Evolutionary conservation across 2,329 filamentous ascomycete genomes (phyloP).

Genomic region (Eutypa lata): DNA sequence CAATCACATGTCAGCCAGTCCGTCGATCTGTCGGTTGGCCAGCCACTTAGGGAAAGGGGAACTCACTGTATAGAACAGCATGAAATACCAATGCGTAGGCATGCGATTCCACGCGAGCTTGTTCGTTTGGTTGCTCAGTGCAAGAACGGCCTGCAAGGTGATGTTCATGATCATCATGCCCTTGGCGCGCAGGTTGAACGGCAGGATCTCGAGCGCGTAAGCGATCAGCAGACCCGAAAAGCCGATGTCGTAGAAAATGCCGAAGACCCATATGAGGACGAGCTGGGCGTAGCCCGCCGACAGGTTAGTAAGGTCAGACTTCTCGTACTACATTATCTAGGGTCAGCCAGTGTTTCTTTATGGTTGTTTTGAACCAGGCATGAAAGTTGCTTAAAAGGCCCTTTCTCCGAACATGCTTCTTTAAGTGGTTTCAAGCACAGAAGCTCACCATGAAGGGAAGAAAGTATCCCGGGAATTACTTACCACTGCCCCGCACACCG

Average conservation of each 20-base stretch:
- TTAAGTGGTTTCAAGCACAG: no score
- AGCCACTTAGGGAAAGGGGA: conserved; percentile 9
- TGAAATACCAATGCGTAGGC: conserved; percentile 61
- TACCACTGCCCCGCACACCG: conserved; percentile 49
- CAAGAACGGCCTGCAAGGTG: conserved; percentile 58
- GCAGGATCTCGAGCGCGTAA: conserved; percentile 57
- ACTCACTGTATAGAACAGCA: conserved; percentile 59
- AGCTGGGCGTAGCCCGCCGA: conserved; percentile 52
- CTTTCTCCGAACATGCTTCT: no score
- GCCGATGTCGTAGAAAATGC: conserved; percentile 57
- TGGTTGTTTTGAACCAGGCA: no score
- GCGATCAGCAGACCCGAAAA: conserved; percentile 57
- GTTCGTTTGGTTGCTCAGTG: conserved; percentile 62
- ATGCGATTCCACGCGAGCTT: conserved; percentile 60
- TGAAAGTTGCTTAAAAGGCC: no score
- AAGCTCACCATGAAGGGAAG: no score
- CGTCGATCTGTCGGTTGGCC: conserved; percentile 30
- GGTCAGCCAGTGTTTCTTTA: no score
- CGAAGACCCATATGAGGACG: conserved; percentile 58
- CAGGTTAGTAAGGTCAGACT: conserved; percentile 38
- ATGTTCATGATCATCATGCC: conserved; percentile 65
- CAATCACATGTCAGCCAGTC: background rate
- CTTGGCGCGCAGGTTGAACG: conserved; percentile 56
- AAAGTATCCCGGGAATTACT: no score
- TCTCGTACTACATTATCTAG: no score